Conservation (phyloP, 2,329 filamentous ascomycete species). For the Ampelomyces quisqualis region DNA sequence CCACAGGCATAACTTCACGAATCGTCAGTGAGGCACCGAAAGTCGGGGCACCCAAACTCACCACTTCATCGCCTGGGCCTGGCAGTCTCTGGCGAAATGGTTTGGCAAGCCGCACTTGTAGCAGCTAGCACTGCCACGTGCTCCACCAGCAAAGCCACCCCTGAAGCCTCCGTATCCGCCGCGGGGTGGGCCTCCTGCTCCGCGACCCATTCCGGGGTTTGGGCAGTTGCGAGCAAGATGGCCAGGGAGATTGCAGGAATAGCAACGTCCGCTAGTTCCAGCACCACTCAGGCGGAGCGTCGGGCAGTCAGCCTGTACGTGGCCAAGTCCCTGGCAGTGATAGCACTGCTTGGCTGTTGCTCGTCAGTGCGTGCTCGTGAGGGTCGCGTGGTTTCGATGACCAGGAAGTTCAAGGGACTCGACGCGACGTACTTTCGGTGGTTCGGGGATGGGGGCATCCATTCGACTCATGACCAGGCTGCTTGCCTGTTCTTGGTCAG, state of each 20-base stretch:
- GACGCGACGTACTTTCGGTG: constrained; percentile 69
- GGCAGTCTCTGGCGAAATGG: constrained; percentile 97
- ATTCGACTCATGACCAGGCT: constrained; percentile 95
- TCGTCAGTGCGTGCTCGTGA: constrained; percentile 13
- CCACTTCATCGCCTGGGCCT: constrained; percentile 98
- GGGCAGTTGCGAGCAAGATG: constrained; percentile 91
- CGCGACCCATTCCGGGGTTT: constrained; percentile 68
- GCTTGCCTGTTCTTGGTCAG: constrained; percentile 61
- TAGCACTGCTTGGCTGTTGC: constrained; percentile 93
- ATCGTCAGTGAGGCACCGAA: background rate
- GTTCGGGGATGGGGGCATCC: constrained; percentile 94
- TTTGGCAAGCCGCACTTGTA: constrained; percentile 82
- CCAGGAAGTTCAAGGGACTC: background rate
- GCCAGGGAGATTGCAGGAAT: constrained; percentile 90
- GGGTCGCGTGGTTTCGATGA: too few species aligned
- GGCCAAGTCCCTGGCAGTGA: constrained; percentile 96
- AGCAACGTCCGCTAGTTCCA: constrained; percentile 83
- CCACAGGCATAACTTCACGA: constrained; percentile 1
- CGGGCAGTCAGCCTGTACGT: constrained; percentile 98
- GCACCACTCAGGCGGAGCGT: constrained; percentile 86
- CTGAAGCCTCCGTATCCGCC: constrained; percentile 72
- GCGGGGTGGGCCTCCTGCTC: constrained; percentile 65
- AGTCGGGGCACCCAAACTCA: constrained; percentile 77
- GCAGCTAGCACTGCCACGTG: constrained; percentile 65
- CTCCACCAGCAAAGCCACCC: constrained; percentile 71